Evolutionary conservation across 805 yeast genomes (phyloP).

Genomic region (Candida saitoana): DNA sequence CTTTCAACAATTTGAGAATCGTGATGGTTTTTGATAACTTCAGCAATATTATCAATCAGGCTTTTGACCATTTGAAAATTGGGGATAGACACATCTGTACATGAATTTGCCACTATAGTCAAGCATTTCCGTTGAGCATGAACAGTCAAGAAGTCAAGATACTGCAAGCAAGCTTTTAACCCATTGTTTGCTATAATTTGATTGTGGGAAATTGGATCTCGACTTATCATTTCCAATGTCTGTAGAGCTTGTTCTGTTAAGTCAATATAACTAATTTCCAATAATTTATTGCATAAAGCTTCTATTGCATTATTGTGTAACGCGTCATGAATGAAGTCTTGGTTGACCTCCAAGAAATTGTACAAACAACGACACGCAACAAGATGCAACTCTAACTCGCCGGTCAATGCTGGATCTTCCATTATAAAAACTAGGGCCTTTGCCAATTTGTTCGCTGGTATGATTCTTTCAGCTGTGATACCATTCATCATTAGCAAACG

Average conservation of each 20-base stretch:
- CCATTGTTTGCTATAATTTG: conserved; percentile 58
- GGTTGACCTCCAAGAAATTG: conserved; percentile 72
- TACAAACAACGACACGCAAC: conserved; percentile 81
- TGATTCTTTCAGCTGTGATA: conserved; percentile 53
- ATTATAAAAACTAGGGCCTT: conserved; percentile 54
- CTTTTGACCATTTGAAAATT: conserved; percentile 50
- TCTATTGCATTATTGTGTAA: conserved; percentile 64
- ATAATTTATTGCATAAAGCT: conserved; percentile 58
- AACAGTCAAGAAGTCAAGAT: conserved; percentile 80
- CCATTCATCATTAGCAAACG: conserved; percentile 66
- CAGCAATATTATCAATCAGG: conserved; percentile 56
- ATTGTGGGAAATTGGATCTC: conserved; percentile 45
- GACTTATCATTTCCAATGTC: conserved; percentile 63
- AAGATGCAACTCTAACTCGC: conserved; percentile 74
- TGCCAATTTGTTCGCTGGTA: conserved; percentile 59
- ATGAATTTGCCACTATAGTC: conserved; percentile 65
- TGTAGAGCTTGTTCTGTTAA: conserved; percentile 88
- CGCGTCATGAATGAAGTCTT: conserved; percentile 58
- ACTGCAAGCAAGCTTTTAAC: conserved; percentile 60
- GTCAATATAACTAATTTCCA: conserved; percentile 80
- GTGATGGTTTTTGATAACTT: conserved; percentile 49
- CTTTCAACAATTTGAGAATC: conserved; percentile 62
- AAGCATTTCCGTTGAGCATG: conserved; percentile 86
- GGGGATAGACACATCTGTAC: conserved; percentile 42
- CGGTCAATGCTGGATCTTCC: conserved; percentile 51